Percentiles rank a stretch among this genome's conserved stretches.
These are phyloP conservation scores for Trypanosoma scelopori DNA, from an alignment of 208 protist species.

Conservation along the genomic window DNA sequence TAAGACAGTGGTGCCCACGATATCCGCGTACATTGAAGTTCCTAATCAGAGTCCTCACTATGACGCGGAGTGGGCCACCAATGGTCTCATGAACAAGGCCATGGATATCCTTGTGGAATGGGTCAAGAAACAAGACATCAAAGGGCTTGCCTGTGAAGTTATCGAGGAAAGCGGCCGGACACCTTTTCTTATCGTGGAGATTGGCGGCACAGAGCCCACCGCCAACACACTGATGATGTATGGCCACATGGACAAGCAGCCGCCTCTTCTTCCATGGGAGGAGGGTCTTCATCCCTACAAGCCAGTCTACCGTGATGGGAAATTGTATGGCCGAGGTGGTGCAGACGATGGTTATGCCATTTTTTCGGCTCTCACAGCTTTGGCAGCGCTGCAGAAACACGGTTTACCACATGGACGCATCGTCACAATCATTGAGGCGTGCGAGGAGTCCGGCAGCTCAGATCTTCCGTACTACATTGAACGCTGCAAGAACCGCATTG, in stretches of 20 bases:
- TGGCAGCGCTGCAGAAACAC: conserved; percentile 78
- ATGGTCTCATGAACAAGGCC: conserved; percentile 87
- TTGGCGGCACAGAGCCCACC: conserved; percentile 58
- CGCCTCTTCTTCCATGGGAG: conserved; percentile 90
- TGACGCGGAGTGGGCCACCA: conserved; percentile 84
- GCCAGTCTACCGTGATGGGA: conserved; percentile 79
- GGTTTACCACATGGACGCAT: conserved; percentile 79
- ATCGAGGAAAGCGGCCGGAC: conserved; percentile 71
- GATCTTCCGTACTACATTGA: conserved; percentile 89
- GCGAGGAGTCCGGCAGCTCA: conserved; percentile 89
- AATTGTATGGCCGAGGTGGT: conserved; percentile 91
- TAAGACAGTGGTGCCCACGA: conserved; percentile 62
- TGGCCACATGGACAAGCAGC: conserved; percentile 97
- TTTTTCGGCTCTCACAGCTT: conserved; percentile 66
- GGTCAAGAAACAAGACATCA: conserved; percentile 78
- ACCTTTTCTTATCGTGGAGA: conserved; percentile 85
- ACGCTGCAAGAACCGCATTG: conserved; percentile 55
- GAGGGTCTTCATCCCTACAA: conserved; percentile 88
- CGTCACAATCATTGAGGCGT: conserved; percentile 89
- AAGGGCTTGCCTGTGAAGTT: conserved; percentile 76
- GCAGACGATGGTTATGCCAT: conserved; percentile 92
- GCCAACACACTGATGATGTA: conserved; percentile 91
- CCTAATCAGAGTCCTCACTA: conserved; percentile 94
- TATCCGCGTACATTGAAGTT: conserved; percentile 91
- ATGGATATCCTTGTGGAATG: conserved; percentile 85